Evolutionary conservation across 257 asterid genomes (phyloP).

Genomic region (Prunella vulgaris): DNA sequence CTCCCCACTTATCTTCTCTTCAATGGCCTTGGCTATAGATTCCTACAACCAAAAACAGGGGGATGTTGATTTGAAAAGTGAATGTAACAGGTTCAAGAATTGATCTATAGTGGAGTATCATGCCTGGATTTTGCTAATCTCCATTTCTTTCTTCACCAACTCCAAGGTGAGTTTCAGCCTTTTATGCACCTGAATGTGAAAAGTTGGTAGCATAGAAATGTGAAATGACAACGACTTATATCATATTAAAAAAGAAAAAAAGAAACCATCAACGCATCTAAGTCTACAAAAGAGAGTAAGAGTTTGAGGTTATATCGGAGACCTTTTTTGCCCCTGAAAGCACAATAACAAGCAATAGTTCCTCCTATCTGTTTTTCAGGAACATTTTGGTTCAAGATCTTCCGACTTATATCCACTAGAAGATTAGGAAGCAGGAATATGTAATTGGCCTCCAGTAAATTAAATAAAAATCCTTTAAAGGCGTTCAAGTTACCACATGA

Average conservation of each 20-base stretch:
- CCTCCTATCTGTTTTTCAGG: not conserved
- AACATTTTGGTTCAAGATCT: conserved; percentile 3
- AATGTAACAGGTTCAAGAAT: conserved; percentile 6
- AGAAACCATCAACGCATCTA: not conserved
- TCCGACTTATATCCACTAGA: conserved; percentile 1
- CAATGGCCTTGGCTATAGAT: conserved; percentile 97
- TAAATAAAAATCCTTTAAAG: not conserved
- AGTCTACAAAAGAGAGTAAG: not conserved
- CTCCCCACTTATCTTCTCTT: conserved; percentile 97
- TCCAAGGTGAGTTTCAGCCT: conserved; percentile 81
- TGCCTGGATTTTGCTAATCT: conserved; percentile 97
- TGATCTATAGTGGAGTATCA: not conserved
- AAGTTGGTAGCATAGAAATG: conserved; percentile 11
- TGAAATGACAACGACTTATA: conserved; percentile 2
- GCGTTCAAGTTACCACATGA: conserved; percentile 7
- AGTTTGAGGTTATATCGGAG: not conserved
- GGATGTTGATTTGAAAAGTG: not conserved
- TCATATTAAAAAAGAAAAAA: not conserved
- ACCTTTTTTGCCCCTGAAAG: not conserved
- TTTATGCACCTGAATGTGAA: conserved; percentile 62
- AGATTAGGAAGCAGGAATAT: conserved; percentile 4
- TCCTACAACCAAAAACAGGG: conserved; percentile 44
- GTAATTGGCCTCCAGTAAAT: not conserved
- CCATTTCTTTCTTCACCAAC: conserved; percentile 98
- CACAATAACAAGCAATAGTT: conserved; percentile 6